These are phyloP conservation scores for Linnemannia schmuckeri DNA, from an alignment of 192 early-diverging fungal species.

Conservation along the genomic window DNA sequence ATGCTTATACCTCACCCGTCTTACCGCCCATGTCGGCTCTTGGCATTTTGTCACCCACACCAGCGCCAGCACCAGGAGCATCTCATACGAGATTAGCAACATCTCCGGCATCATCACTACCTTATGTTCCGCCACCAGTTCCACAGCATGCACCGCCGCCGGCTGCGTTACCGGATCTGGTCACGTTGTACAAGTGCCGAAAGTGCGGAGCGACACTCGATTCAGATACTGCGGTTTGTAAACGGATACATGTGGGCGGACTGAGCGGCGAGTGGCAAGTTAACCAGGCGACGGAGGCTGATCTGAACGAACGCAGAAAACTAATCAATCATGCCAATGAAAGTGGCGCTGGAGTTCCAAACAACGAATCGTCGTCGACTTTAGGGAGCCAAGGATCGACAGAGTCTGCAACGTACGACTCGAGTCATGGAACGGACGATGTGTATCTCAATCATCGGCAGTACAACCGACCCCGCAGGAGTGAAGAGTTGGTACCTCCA, in stretches of 20 bases:
- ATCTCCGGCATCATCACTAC: background rate
- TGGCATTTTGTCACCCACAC: background rate
- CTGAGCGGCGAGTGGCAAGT: conserved; percentile 11
- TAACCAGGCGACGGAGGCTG: background rate
- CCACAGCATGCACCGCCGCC: background rate
- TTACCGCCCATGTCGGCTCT: background rate
- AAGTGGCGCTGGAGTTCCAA: background rate
- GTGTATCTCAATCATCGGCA: background rate
- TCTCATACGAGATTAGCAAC: background rate
- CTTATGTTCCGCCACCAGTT: background rate
- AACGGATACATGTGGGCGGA: conserved; percentile 12
- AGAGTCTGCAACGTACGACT: background rate
- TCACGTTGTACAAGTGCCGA: conserved; percentile 17
- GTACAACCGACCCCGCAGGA: background rate
- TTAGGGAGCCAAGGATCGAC: background rate
- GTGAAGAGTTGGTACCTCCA: background rate
- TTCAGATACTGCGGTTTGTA: conserved; percentile 39
- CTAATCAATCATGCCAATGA: background rate
- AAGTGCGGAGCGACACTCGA: conserved; percentile 29
- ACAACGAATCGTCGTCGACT: background rate
- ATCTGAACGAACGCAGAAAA: conserved; percentile 10
- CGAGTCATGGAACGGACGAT: background rate
- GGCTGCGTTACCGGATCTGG: conserved; percentile 7
- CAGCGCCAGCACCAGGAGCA: background rate
- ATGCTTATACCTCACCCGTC: background rate